Percentiles rank a stretch among this genome's conserved stretches.
Conservation (phyloP, 345 rosid species). For the Arabis hirsuta region DNA sequence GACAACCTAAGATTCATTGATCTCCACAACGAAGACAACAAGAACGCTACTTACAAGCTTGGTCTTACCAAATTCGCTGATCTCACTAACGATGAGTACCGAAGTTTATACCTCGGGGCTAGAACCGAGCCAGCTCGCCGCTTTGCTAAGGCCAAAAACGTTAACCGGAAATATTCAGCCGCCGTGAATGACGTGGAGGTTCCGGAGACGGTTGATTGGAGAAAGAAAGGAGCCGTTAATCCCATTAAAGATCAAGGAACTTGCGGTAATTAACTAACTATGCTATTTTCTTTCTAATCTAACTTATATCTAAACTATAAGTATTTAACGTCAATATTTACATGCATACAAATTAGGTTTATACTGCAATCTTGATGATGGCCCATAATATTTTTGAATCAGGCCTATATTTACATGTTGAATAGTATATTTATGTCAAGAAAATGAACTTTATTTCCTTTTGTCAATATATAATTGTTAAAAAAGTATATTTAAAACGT, state of each 20-base stretch:
- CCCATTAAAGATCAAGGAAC: constrained; percentile 81
- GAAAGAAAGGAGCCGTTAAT: constrained; percentile 71
- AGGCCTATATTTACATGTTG: neutral
- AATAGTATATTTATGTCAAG: neutral
- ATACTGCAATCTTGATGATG: neutral
- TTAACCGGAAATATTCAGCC: constrained; percentile 48
- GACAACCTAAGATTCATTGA: constrained; percentile 82
- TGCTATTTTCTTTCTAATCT: neutral
- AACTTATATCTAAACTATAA: neutral
- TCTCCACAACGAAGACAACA: constrained; percentile 60
- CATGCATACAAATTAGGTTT: neutral
- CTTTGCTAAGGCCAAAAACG: constrained; percentile 52
- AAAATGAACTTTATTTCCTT: neutral
- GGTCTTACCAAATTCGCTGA: constrained; percentile 84
- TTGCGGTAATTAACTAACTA: constrained; percentile 56
- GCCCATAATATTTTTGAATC: neutral
- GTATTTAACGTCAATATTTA: neutral
- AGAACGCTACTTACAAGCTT: constrained; percentile 59
- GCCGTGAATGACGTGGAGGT: constrained; percentile 48
- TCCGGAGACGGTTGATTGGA: constrained; percentile 86
- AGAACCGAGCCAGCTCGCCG: constrained; percentile 50
- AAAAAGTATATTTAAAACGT: neutral
- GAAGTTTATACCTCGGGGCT: constrained; percentile 42
- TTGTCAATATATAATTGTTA: neutral
- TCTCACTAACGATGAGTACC: constrained; percentile 83